Base-by-base conservation (phyloP, 371 early-diverging fungal genomes). In the Apophysomyces variabilis region DNA sequence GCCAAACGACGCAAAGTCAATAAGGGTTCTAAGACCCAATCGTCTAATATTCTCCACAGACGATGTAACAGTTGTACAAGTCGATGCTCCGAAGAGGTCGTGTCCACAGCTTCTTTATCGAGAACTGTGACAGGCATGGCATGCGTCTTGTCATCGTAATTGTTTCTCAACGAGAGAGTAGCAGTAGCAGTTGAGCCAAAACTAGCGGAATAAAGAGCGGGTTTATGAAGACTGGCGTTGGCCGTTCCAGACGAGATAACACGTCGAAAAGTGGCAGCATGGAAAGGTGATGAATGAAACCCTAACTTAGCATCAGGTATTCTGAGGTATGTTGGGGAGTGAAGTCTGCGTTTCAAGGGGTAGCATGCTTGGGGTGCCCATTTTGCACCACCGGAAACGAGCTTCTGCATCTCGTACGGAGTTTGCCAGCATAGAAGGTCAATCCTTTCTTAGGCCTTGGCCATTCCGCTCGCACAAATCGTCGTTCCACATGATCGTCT, bases 1-100 rank as follows among this genome's bases (percentile, higher is more conserved):
- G 79, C 70, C 43, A 92, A 84, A 9, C 91, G 83, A 60, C 80
- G 78, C 7, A 85, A 61, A 0, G 87, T 84, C 58, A 85, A 41
- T 7, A 87, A 45, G 3, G 91, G 90, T 37, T 90, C 89, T 1
- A 89, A 38, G 3, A 91, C 46, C 62, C 83, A 87, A 0, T 75
- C 73, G 12, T 86, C 83, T 14, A 84, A 54, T 36, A 74, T 61
- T 16, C 72, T 63, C 12, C 79, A 54, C 4, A 85, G 69, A 4
- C 64, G 54, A 50, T 69, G 39, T 35, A 74, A 58, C 2, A 76
- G 36, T 46, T 26, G 71, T 7, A 78, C 61, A 4, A 75, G 37
- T 26, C 32, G 16, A 46, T 68, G 65, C 13, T 47, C 36, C 0
- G 76, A 76, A 7, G 67, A 64, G 5, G 68, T 60, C 8, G 37